phyloP scores from a whole-genome alignment of 192 early-diverging fungal species.

The Podila verticillata region DNA sequence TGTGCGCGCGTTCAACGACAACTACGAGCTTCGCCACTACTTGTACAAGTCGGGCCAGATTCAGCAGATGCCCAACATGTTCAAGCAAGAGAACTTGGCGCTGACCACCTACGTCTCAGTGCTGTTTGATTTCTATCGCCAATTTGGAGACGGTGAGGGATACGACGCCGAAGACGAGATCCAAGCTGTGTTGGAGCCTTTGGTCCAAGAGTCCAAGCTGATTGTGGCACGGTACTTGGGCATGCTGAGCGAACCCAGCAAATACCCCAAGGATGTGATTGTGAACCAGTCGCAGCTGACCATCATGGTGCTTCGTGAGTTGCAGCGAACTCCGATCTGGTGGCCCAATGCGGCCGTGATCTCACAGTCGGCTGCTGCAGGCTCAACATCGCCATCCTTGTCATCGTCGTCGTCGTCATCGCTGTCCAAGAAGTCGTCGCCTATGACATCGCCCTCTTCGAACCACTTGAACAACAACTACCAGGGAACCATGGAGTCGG shows the following conservation, averaged over 20 bases:
- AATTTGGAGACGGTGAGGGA: conserved; percentile 59
- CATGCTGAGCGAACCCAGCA: conserved; percentile 51
- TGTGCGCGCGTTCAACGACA: conserved; percentile 84
- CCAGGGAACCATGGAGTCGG: conserved; percentile 18
- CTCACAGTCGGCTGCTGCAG: conserved; percentile 1
- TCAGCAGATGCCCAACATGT: conserved; percentile 90
- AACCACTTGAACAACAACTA: conserved; percentile 3
- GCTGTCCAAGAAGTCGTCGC: conserved; percentile 15
- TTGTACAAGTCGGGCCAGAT: conserved; percentile 86
- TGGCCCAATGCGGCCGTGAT: conserved; percentile 44
- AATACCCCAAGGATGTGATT: conserved; percentile 56
- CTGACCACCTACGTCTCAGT: conserved; percentile 74
- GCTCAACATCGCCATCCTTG: background rate
- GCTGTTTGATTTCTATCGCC: conserved; percentile 74
- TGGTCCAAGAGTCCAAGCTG: conserved; percentile 55
- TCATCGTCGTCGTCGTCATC: conserved; percentile 16
- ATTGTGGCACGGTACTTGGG: conserved; percentile 51
- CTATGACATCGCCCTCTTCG: conserved; percentile 17
- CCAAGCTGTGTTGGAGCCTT: conserved; percentile 49
- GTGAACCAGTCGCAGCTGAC: conserved; percentile 55
- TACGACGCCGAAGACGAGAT: conserved; percentile 43
- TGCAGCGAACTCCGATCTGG: conserved; percentile 52
- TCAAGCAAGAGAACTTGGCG: conserved; percentile 90
- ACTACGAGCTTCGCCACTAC: conserved; percentile 80
- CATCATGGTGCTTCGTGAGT: conserved; percentile 55